Evolutionary conservation across 192 early-diverging fungal species (phyloP), one percentile per base, ranked within the genome.

Genomic region (Spinellus fusiger): DNA sequence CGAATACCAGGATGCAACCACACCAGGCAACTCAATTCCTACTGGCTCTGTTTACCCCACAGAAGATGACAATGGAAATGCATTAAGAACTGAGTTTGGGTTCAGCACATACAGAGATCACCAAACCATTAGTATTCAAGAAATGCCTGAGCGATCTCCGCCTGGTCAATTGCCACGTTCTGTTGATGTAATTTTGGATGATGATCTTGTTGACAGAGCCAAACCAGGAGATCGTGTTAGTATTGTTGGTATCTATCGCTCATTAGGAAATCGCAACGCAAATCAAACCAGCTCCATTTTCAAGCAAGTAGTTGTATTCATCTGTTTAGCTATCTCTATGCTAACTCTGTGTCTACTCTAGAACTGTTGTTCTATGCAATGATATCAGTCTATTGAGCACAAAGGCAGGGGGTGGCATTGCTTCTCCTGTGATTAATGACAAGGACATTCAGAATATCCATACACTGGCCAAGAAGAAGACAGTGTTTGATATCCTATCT

Each of bases 121-220:
- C 69, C 97, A 99, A 73, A 89, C 84, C 8, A 85, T 97, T 50
- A 91, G 85, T 32, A 82, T 99, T 44, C 97, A 99, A 74, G 97
- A 99, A 79, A 99, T 99, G 95, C 97, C 97, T 0, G 97, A 99
- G 73, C 85, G 95, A 20, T 89, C 95, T 7, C 94, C 94, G 15
- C 88, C 93, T 5, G 95, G 97, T 20, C 88, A 93, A 72, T 77
- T 99, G 62, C 93, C 94, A 29, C 85, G 94, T 3, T 93, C 93
- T 13, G 78, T 98, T 52, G 97, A 99, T 73, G 83, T 99, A 12
- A 84, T 98, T 49, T 74, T 98, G 58, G 94, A 98, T 66, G 94
- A 94, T 69, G 97, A 99, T 72, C 76, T 99, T 34, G 97, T 95
- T 0, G 97, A 99, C 69, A 75, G 76, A 25, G 90, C 91, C 27